phyloP scores from a whole-genome alignment of 805 yeast genomes.

The Metschnikowia cerradonensis region DNA sequence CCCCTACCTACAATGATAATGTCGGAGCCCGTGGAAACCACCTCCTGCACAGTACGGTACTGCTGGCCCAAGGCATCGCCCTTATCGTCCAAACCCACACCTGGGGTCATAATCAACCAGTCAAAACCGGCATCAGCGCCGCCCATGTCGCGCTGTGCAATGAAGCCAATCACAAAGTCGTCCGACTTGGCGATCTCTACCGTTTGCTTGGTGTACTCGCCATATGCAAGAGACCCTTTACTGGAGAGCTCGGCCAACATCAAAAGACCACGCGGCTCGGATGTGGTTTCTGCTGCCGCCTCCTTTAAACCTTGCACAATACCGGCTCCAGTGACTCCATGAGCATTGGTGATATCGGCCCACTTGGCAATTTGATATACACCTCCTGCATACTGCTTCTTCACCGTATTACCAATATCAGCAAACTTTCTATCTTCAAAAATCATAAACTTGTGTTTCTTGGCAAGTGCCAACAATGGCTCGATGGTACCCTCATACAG shows the following conservation, averaged over 20 bases:
- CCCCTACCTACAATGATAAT: slow-evolving; percentile 98
- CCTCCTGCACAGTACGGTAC: slow-evolving; percentile 87
- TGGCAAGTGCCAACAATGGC: slow-evolving; percentile 69
- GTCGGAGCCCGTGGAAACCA: slow-evolving; percentile 82
- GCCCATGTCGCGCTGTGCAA: slow-evolving; percentile 88
- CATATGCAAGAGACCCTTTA: slow-evolving; percentile 89
- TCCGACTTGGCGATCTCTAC: slow-evolving; percentile 82
- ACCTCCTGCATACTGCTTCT: slow-evolving; percentile 89
- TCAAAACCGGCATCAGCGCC: slow-evolving; percentile 82
- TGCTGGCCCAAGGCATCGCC: slow-evolving; percentile 97
- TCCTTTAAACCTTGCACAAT: slow-evolving; percentile 83
- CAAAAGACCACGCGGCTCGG: slow-evolving; percentile 81
- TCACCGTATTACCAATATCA: slow-evolving; percentile 96
- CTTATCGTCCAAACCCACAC: slow-evolving; percentile 95
- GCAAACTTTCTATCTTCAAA: slow-evolving; percentile 98
- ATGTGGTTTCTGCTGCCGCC: slow-evolving; percentile 67
- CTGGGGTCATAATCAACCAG: slow-evolving; percentile 97
- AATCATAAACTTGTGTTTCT: slow-evolving; percentile 82
- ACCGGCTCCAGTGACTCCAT: slow-evolving; percentile 94
- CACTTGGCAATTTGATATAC: slow-evolving; percentile 84
- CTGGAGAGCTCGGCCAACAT: slow-evolving; percentile 96
- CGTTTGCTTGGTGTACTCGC: slow-evolving; percentile 83
- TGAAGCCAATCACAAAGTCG: slow-evolving; percentile 93
- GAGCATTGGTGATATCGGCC: slow-evolving; percentile 98
- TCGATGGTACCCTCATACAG: slow-evolving; percentile 70